Evolutionary conservation across 2,329 filamentous ascomycete species (phyloP), one percentile per base, ranked within the genome.

Genomic region (Dendryphion nanum): DNA sequence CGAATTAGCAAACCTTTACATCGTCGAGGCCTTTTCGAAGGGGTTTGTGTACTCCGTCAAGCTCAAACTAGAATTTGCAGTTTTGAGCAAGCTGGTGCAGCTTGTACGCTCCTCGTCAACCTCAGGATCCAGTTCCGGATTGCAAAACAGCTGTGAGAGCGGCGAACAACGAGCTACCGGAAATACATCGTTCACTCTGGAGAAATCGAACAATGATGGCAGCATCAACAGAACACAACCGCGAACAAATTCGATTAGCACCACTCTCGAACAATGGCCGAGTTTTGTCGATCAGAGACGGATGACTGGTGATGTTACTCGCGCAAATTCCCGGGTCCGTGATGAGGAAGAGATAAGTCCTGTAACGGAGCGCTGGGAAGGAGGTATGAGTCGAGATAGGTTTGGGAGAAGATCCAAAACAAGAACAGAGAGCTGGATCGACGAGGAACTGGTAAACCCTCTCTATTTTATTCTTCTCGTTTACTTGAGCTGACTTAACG

Each of bases 41-140:
- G 64, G 58, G 15, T 66, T 69, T 15, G 63, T 70, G 5, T 73
- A 73, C 51, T 66, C 61, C 30, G 55, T 73, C 48, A 73, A 73
- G 47, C 63, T 77, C 28, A 76, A 77, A 42, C 67, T 78, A n/a
- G 78, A 81, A 55, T 73, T 74, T 44, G 72, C 75, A 13, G 72
- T 82, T 28, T 62, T 82, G 7, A 66, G 76, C 18, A 64, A 66
- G 23, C 53, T 74, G 3, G 67, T 73, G 13, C 53, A 62, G 24
- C 49, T 65, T 57, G 26, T 63, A 41, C 29, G 48, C 30, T 45
- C 41, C 29, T 13, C 12, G 15, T 26, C 23, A n/a, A 8, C 10
- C 10, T 26, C 23, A 8, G n/a, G n/a, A n/a, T n/a, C n/a, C n/a
- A n/a, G n/a, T n/a, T n/a, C n/a, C n/a, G n/a, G n/a, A n/a, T n/a